Percentiles rank a stretch among this genome's conserved stretches.
These are phyloP conservation scores for Eucalyptus tenuipes DNA, from an alignment of 345 rosid species.

Conservation along the genomic window DNA sequence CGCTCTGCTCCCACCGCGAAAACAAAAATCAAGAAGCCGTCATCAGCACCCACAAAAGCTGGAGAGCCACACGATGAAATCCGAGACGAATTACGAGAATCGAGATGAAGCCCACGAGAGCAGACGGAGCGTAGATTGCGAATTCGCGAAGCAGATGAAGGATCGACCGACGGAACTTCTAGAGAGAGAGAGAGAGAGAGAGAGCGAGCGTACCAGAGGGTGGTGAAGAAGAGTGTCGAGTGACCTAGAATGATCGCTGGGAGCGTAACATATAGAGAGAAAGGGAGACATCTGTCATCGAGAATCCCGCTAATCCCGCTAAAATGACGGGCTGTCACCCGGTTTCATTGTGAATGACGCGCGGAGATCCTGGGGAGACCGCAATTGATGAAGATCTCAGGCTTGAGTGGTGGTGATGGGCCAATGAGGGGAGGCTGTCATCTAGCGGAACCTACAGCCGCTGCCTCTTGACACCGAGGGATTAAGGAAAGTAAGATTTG, in stretches of 20 bases:
- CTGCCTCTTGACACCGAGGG: background rate
- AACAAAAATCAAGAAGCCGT: background rate
- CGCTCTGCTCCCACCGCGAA: background rate
- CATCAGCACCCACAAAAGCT: background rate
- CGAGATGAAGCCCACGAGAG: background rate
- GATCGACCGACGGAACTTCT: background rate
- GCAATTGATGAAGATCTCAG: background rate
- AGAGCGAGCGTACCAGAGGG: background rate
- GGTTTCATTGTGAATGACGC: fast-evolving
- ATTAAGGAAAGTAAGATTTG: background rate
- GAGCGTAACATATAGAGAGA: fast-evolving
- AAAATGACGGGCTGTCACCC: background rate
- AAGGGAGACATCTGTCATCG: background rate
- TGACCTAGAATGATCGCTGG: background rate
- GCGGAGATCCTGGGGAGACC: background rate
- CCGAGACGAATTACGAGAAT: background rate
- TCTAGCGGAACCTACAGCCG: background rate
- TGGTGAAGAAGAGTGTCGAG: too few species aligned
- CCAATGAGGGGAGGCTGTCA: background rate
- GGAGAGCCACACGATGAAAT: background rate
- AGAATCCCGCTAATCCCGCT: background rate
- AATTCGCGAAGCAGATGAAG: background rate
- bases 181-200: background rate
- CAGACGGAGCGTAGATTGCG: background rate
- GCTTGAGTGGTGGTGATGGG: background rate